phyloP scores from a whole-genome alignment of 225 moss, liverwort and hornwort species.

The Rhytidiadelphus loreus region DNA sequence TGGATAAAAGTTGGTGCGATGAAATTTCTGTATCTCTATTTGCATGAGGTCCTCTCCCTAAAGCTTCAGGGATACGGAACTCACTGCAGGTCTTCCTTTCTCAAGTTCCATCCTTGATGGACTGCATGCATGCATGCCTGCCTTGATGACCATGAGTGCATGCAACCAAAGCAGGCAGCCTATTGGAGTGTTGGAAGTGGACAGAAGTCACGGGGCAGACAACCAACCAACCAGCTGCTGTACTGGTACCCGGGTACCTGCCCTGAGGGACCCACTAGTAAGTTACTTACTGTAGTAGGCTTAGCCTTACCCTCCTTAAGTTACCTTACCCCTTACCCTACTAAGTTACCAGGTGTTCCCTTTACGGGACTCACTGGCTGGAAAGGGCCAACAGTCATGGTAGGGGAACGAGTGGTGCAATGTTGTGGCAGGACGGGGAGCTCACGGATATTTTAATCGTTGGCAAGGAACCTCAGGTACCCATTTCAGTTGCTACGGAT shows the following conservation, averaged over 20 bases:
- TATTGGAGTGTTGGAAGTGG: neutral
- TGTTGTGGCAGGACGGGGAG: neutral
- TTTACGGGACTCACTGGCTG: neutral
- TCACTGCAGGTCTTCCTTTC: neutral
- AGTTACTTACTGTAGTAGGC: neutral
- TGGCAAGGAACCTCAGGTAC: neutral
- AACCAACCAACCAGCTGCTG: no score
- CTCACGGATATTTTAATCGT: neutral
- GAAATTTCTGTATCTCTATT: no score
- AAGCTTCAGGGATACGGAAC: no score
- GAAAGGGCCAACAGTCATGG: neutral
- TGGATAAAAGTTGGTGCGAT: no score
- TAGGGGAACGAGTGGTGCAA: neutral
- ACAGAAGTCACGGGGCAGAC: neutral
- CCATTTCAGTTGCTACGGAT: neutral
- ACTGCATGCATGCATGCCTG: no score
- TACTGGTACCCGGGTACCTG: no score
- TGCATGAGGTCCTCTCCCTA: no score
- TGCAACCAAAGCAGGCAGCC: neutral
- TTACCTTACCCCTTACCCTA: no score
- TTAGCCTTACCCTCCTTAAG: no score
- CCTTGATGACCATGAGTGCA: neutral
- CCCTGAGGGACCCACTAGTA: neutral
- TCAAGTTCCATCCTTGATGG: neutral
- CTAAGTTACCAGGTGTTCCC: neutral